phyloP scores from a whole-genome alignment of 441 rosid genomes.

The Erysimum pusillum region DNA sequence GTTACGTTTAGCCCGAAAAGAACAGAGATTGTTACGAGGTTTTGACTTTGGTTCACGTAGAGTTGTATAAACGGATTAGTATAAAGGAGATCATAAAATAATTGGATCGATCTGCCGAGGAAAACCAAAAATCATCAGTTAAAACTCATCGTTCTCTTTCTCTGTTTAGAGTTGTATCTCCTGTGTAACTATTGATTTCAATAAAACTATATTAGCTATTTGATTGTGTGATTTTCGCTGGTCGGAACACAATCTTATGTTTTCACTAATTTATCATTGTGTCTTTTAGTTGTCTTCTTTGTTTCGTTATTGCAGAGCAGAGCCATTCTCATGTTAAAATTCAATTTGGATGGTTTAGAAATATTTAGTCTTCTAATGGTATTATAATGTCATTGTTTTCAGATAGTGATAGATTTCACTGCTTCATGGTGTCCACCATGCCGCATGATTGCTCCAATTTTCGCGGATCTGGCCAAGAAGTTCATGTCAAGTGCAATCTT shows the following conservation, averaged over 20 bases:
- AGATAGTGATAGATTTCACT: constrained; percentile 51
- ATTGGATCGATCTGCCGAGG: background rate
- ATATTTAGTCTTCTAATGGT: background rate
- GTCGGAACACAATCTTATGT: too few species aligned
- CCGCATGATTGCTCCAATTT: constrained; percentile 50
- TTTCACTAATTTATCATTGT: background rate
- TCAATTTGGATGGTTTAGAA: background rate
- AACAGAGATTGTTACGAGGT: background rate
- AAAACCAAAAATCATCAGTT: background rate
- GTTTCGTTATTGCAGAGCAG: background rate
- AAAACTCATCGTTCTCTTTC: background rate
- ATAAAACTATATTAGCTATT: background rate
- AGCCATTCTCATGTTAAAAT: background rate
- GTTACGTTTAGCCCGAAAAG: background rate
- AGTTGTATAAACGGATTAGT: background rate
- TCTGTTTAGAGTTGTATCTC: background rate
- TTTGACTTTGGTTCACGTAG: background rate
- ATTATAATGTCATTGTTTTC: constrained; percentile 11
- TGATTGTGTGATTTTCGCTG: background rate
- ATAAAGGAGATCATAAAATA: background rate
- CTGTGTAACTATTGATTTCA: too few species aligned
- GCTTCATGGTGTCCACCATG: constrained; percentile 79
- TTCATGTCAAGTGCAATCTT: constrained; percentile 48
- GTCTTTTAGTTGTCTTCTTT: background rate
- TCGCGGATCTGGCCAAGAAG: constrained; percentile 46